Base-by-base conservation (phyloP, 2,329 filamentous ascomycete genomes). In the Cordyceps fumosorosea region DNA sequence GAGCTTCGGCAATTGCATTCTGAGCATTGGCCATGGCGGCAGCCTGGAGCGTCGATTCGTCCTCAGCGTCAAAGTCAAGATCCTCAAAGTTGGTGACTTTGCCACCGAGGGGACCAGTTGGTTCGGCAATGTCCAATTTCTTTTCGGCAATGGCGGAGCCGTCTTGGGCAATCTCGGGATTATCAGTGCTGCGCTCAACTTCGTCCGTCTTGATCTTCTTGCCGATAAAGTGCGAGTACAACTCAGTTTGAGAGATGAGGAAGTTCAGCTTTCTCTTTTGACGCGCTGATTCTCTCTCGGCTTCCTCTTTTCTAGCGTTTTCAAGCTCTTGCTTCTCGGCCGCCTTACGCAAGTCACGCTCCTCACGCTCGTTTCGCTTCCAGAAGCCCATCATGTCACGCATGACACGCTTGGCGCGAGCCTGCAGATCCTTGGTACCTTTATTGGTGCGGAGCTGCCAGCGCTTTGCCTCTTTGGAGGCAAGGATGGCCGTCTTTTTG, bases 181-280 rank as follows among this genome's bases (percentile, higher is more conserved):
- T 91, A 70, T 95, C 91, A 24, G 91, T 95, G 55, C 90, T 93
- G 64, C 89, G 84, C 77, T 99, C 93, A 54, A 96, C 91, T 72
- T 98, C 93, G 68, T 95, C 89, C 1, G 93, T 98, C 79, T 96
- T 96, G 77, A 98, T 96, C 81, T 99, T 99, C 80, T 96, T 96
- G 74, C 95, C 93, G 69, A 99, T 97, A 76, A 99, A 99, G 81
- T 99, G 95, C 48, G 93, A 98, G 80, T 99, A 99, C 56, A 99
- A 83, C 74, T 99, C 95, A 0, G 95, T 99, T 78, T 99, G 95
- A 1, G 93, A 97, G 75, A 99, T 99, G 66, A 99, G 84, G 83
- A 99, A 99, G 78, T 99, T 98, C 74, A 99, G 90, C 80, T 99
- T 99, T 70, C 95, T 88, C 84, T 96, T 96, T 78, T 99, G 95